Percentiles rank a stretch among this genome's conserved stretches.
Conservation (phyloP, 176 grass and related monocot species). For the Triticum urartu region DNA sequence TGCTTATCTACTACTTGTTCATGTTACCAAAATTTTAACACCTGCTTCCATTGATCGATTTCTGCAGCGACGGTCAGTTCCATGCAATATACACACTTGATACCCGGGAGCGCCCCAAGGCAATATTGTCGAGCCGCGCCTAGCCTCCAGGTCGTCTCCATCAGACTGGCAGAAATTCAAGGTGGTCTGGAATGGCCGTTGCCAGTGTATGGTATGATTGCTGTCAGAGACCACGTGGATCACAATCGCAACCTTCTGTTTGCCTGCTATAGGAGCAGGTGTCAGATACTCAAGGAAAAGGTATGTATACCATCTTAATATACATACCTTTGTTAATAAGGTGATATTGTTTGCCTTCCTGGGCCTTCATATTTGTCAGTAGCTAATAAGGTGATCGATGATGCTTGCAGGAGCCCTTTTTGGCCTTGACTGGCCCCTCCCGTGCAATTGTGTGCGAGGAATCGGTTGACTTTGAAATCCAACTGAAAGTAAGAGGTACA, state of each 20-base stretch:
- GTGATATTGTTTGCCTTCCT: neutral
- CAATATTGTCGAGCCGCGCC: neutral
- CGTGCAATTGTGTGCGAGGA: neutral
- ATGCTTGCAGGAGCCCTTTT: neutral
- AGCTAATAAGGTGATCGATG: neutral
- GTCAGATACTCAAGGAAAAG: neutral
- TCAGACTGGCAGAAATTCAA: neutral
- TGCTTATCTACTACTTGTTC: neutral
- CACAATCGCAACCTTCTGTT: neutral
- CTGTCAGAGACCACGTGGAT: neutral
- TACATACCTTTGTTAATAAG: too few relatives aligned
- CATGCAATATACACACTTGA: neutral
- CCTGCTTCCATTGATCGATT: neutral
- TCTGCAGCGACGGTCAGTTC: neutral
- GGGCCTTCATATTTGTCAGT: neutral
- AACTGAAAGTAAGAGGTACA: neutral
- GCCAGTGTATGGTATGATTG: neutral
- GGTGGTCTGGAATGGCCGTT: neutral
- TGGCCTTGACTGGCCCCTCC: neutral
- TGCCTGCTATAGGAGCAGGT: neutral
- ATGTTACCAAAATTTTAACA: neutral
- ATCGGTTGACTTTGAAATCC: neutral
- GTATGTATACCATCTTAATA: neutral
- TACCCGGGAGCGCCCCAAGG: neutral
- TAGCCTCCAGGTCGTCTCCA: neutral